Evolutionary conservation across 352 stramenopile genomes (phyloP).

Genomic region (Phytophthora hibernalis): DNA sequence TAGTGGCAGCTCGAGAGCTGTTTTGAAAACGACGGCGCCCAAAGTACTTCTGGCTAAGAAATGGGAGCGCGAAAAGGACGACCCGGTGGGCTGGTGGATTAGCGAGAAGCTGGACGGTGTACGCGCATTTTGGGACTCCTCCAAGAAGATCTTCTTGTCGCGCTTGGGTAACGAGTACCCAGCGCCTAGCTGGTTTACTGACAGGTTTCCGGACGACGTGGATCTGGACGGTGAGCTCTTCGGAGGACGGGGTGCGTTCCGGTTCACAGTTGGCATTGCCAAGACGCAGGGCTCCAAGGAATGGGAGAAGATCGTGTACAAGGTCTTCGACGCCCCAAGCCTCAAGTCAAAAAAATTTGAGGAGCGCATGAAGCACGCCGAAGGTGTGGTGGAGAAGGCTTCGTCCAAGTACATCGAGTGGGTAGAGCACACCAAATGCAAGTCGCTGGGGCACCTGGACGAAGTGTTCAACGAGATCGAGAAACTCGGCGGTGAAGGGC

Average conservation of each 20-base stretch:
- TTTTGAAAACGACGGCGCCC: slow-evolving; percentile 44
- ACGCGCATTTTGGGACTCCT: slow-evolving; percentile 67
- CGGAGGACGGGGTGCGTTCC: slow-evolving; percentile 62
- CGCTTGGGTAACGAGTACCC: slow-evolving; percentile 71
- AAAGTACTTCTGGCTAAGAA: slow-evolving; percentile 73
- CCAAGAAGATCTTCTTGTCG: slow-evolving; percentile 61
- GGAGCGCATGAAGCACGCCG: slow-evolving; percentile 51
- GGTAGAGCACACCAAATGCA: slow-evolving; percentile 70
- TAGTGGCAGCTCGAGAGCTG: slow-evolving; percentile 19
- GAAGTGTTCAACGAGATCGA: slow-evolving; percentile 65
- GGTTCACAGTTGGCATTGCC: slow-evolving; percentile 70
- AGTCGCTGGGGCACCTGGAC: slow-evolving; percentile 53
- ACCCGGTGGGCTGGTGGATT: slow-evolving; percentile 71
- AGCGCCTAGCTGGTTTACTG: slow-evolving; percentile 66
- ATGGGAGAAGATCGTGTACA: slow-evolving; percentile 70
- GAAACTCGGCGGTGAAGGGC: slow-evolving; percentile 64
- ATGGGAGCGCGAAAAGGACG: slow-evolving; percentile 69
- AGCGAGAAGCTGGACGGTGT: slow-evolving; percentile 84
- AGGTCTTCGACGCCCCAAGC: slow-evolving; percentile 71
- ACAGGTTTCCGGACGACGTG: slow-evolving; percentile 57
- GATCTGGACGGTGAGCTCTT: slow-evolving; percentile 84
- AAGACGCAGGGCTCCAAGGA: slow-evolving; percentile 64
- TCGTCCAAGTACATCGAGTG: slow-evolving; percentile 60
- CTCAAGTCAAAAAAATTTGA: slow-evolving; percentile 63
- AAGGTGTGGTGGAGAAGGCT: slow-evolving; percentile 32